Conservation (phyloP, 495 filamentous ascomycete species). For the Trichoderma orchidacearum region DNA sequence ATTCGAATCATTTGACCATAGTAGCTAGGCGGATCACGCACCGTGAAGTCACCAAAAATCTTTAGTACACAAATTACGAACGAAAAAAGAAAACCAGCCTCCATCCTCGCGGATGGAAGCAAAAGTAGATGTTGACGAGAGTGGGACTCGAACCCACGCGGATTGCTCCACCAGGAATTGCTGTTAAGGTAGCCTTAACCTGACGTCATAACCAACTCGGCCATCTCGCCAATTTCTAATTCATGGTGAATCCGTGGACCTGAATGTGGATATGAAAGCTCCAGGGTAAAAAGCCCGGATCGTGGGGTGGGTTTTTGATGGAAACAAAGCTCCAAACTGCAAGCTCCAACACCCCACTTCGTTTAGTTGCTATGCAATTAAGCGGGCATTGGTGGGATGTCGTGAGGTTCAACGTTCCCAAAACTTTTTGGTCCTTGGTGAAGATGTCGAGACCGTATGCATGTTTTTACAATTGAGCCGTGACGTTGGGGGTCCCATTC, state of each 20-base stretch:
- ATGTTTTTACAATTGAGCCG: neutral
- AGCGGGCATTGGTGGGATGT: neutral
- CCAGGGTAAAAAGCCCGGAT: neutral
- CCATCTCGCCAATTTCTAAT: neutral
- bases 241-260: neutral
- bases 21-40: too few relatives aligned
- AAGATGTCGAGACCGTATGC: too few relatives aligned
- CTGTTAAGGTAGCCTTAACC: constrained; percentile 1
- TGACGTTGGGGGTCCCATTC: neutral
- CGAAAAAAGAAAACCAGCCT: too few relatives aligned
- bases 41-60: too few relatives aligned
- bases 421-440: too few relatives aligned
- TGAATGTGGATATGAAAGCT: neutral
- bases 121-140: constrained; percentile 14
- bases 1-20: too few relatives aligned
- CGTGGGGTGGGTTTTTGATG: too few relatives aligned
- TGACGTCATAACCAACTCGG: constrained; percentile 1
- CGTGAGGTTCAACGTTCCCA: neutral
- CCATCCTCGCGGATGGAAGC: too few relatives aligned
- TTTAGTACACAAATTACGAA: too few relatives aligned
- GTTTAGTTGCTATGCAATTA: neutral
- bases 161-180: constrained; percentile 17
- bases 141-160: constrained; percentile 30
- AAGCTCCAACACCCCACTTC: neutral
- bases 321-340: too few relatives aligned